Base-by-base conservation (phyloP, 441 rosid genomes). In the Croton laevigatus region DNA sequence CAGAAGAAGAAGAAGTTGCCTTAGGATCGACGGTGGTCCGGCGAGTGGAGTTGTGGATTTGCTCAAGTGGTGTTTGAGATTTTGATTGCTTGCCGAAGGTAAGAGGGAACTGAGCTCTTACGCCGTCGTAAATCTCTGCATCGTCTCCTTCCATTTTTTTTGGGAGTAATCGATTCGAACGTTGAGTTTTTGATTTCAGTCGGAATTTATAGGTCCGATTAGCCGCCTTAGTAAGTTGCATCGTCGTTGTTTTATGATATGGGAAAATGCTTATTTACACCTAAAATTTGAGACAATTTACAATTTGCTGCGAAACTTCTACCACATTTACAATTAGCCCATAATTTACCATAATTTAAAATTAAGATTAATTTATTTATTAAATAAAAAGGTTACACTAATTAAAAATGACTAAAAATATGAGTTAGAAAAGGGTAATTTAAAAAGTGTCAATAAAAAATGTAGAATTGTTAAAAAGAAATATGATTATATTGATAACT, bases 41-140 rank as follows among this genome's bases (percentile, higher is more conserved):
- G 79, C 92, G 97, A 64, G 97, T 95, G 70, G 96, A 59, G 83
- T 62, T 86, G 83, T 95, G 99, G 77, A 95, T 74, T 65, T 84
- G 76, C 57, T 93, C 96, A 20, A 84, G 89, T 62, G 97, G 60
- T 37, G 90, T 82, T 60, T 88, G 90, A 66, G 88, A 70, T 48
- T 81, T 89, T 22, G 91, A 74, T 63, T 87, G 86, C 78, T 95
- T 95, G 75, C 99, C 98, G 57, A 95, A 93, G 42, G 95, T 42
- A 46, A 87, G 80, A 75, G 99, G 99, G 76, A 95, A 93, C 9
- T 91, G 91, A 45, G 92, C 90, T 78, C 97, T 83, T 9, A 84
- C 66, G 13, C 94, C 96, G 32, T 86, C 92, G 78, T 81, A 84
- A 22, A 83, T 79, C 49, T 88, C 91, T 52, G 82, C 87, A 42